Evolutionary conservation across 2,329 filamentous ascomycete species (phyloP), one percentile per base, ranked within the genome.

Genomic region (Chrysoporthe cubensis): DNA sequence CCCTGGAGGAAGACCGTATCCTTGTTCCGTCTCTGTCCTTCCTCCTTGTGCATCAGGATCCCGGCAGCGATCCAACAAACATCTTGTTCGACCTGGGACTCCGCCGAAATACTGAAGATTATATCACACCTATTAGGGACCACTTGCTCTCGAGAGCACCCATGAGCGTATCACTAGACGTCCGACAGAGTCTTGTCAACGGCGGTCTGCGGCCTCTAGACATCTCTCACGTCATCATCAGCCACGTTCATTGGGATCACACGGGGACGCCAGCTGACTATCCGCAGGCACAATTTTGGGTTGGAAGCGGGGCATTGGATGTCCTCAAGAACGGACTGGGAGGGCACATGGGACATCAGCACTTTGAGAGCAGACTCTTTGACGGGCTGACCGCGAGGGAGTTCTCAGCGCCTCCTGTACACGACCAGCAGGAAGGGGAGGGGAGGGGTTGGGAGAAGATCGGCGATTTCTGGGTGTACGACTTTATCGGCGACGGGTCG

Each of bases 211-310:
- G 68, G 0, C 46, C 69, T 1, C 62, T 37, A 6, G 74, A 74
- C 26, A 73, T 80, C 46, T 72, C 78, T 61, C 50, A 72, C 0
- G 74, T 79, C 6, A 74, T 88, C 8, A 74, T 86, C 1, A 84
- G 81, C 71, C 86, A 88, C 68, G 79, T 85, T 0, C 85, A 88
- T 71, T 87, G 84, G 79, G 86, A 88, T 71, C 86, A 88, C 69
- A 79, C 84, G 48, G 87, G 86, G n/a, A 85, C 84, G 4, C 83
- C 85, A 0, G 75, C 77, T 1, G 84, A 87, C 71, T 88, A 87
- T 70, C 69, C 78, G 0, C 74, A 77, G 14, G 78, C 84, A 0
- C 77, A 77, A 2, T 87, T 88, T 70, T 71, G 84, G 3, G 82
- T 88, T 11, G 87, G 87, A 0, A 76, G 78, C 4, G 83, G 83